Evolutionary conservation across 495 filamentous ascomycete genomes (phyloP).

Genomic region (Cetradonia linearis): DNA sequence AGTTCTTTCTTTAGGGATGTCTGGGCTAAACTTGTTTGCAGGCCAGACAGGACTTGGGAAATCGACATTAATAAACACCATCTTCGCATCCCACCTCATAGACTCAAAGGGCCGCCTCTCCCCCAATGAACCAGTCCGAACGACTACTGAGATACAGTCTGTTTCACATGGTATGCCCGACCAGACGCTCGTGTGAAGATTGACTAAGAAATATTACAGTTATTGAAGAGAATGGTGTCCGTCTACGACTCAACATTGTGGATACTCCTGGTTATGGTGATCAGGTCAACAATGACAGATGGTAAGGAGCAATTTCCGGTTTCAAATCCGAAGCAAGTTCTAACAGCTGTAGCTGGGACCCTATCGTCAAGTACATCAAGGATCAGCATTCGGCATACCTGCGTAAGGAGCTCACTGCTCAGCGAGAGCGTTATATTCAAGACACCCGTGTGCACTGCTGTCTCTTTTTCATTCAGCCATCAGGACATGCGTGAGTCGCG

Average conservation of each 20-base stretch:
- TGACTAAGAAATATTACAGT: conserved; percentile 39
- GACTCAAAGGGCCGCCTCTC: conserved; percentile 92
- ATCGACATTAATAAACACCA: conserved; percentile 98
- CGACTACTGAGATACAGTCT: conserved; percentile 94
- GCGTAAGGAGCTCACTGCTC: conserved; percentile 98
- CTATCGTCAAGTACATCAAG: conserved; percentile 99
- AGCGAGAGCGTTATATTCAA: conserved; percentile 97
- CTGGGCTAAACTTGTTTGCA: conserved; percentile 31
- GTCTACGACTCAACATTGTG: conserved; percentile 68
- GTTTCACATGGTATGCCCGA: conserved; percentile 69
- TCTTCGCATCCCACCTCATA: conserved; percentile 99
- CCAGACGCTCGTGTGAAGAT: neutral
- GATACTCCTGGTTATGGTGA: conserved; percentile 74
- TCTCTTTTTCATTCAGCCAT: conserved; percentile 99
- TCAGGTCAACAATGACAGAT: conserved; percentile 75
- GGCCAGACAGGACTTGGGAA: conserved; percentile 98
- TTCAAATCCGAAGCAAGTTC: conserved; percentile 1
- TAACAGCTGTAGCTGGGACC: conserved; percentile 53
- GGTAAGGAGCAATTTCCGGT: conserved; percentile 33
- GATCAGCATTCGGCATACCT: conserved; percentile 99
- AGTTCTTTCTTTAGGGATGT: neutral
- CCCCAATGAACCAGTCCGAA: conserved; percentile 84
- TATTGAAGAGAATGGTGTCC: conserved; percentile 92
- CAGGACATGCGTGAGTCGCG: conserved; percentile 69
- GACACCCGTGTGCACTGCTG: conserved; percentile 99